Evolutionary conservation across 495 filamentous ascomycete genomes (phyloP), one percentile per base, ranked within the genome.

Genomic region (Hapsidospora chrysogenum): DNA sequence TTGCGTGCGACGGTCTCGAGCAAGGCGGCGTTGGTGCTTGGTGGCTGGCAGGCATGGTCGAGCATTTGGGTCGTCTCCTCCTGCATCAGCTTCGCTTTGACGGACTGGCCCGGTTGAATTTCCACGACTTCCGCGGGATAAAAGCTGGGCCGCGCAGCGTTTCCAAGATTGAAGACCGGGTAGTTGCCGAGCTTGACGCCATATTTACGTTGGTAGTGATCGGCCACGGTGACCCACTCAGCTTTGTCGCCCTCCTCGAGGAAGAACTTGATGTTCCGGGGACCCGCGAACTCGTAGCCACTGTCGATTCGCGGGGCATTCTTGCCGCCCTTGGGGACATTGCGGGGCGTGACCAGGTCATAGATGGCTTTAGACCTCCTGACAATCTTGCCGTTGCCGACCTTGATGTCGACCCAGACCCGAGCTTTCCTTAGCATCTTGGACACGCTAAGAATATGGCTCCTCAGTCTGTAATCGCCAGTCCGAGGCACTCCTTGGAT

Each of bases 91-190:
- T 74, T 72, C 1, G 56, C 45, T 38, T 61, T 59, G 10, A 74
- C 49, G 8, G 68, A 43, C 47, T 94, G 82, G 0, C 82, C 83
- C 6, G 71, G 66, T 3, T 74, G 41, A 6, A 92, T 66, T 2
- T 45, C 45, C 44, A 76, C 75, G 4, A 76, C 53, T 41, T 92
- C 80, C 1, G 72, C 63, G 0, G 82, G 74, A 30, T 83, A 44
- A 42, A 78, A 87, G 15, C 57, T 58, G 0, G 82, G 76, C 16
- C 61, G 66, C 0, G 58, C 50, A 1, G 35, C 46, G 13, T 52
- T 73, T 4, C 80, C 81, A 9, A 78, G 62, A 45, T 92, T 85
- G 38, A 94, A 53, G 3, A 87, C 63, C 0, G 82, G 80, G 9
- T 36, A 36, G 9, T 36, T 22, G 9, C 10, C 15, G 1, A 28